These are phyloP conservation scores for Artemisia annua DNA, from an alignment of 129 eudicot genomes.

Conservation along the genomic window DNA sequence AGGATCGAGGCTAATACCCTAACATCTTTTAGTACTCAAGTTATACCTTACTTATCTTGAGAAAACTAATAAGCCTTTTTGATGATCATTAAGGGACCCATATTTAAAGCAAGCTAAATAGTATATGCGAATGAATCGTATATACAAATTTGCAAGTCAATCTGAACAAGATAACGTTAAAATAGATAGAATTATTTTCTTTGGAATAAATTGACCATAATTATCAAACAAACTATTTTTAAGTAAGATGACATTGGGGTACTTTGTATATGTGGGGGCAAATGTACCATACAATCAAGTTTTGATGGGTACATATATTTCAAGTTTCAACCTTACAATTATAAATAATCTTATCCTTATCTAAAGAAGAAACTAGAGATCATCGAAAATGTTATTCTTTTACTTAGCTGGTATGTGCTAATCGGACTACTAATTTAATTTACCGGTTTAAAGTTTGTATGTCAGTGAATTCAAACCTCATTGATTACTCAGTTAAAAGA, in stretches of 20 bases:
- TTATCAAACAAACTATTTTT: background rate
- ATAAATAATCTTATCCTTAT: slow-evolving; percentile 14
- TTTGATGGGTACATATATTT: background rate
- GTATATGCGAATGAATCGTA: background rate
- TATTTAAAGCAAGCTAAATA: background rate
- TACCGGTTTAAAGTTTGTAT: no score
- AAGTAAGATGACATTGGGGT: background rate
- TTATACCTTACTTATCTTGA: background rate
- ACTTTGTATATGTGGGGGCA: slow-evolving; percentile 22
- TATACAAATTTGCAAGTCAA: background rate
- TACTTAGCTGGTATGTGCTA: background rate
- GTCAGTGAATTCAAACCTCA: no score
- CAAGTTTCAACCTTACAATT: slow-evolving; percentile 21
- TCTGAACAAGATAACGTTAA: background rate
- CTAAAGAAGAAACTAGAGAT: background rate
- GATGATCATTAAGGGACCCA: background rate
- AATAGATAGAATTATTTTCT: background rate
- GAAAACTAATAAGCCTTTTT: background rate
- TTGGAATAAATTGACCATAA: background rate
- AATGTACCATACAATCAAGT: background rate
- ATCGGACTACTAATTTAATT: no score
- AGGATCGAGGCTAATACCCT: no score
- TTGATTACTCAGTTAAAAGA: no score
- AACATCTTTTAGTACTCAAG: no score
- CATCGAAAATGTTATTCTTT: no score